These are phyloP conservation scores for Lentinula lateritia DNA, from an alignment of 768 basidiomycete species.

Conservation along the genomic window DNA sequence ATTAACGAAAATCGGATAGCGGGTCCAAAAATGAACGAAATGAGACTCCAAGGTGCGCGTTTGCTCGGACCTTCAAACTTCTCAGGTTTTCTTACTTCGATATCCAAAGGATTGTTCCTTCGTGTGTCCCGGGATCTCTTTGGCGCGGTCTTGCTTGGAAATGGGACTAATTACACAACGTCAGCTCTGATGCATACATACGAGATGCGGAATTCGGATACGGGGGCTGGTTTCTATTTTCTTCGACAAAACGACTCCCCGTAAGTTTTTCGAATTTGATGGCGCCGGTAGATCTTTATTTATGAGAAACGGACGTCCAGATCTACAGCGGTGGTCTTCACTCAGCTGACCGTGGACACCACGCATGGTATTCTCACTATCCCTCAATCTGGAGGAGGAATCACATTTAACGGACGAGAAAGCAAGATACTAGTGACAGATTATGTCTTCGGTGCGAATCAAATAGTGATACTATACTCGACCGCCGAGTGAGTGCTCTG, in stretches of 20 bases:
- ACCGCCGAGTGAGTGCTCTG: constrained; percentile 35
- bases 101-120: constrained; percentile 39
- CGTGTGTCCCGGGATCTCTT: constrained; percentile 45
- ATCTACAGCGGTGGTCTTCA: constrained; percentile 38
- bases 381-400: constrained; percentile 26
- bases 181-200: constrained; percentile 37
- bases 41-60: constrained; percentile 40
- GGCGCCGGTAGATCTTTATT: neutral
- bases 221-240: constrained; percentile 43
- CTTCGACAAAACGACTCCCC: constrained; percentile 39
- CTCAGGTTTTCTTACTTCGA: too few relatives aligned
- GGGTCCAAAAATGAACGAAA: constrained; percentile 45
- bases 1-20: constrained; percentile 49
- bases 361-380: constrained; percentile 32
- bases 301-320: constrained; percentile 14
- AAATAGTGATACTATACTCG: constrained; percentile 34
- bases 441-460: constrained; percentile 35
- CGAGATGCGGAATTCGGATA: constrained; percentile 40
- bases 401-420: constrained; percentile 43
- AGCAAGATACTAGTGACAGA: constrained; percentile 45
- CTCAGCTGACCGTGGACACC: constrained; percentile 37
- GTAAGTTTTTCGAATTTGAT: constrained; percentile 17
- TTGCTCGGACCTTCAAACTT: too few relatives aligned
- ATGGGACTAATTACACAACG: constrained; percentile 46
- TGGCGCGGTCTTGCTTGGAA: constrained; percentile 36